phyloP scores from a whole-genome alignment of 106 monocot genomes.

The Xerophyta viscosa region DNA sequence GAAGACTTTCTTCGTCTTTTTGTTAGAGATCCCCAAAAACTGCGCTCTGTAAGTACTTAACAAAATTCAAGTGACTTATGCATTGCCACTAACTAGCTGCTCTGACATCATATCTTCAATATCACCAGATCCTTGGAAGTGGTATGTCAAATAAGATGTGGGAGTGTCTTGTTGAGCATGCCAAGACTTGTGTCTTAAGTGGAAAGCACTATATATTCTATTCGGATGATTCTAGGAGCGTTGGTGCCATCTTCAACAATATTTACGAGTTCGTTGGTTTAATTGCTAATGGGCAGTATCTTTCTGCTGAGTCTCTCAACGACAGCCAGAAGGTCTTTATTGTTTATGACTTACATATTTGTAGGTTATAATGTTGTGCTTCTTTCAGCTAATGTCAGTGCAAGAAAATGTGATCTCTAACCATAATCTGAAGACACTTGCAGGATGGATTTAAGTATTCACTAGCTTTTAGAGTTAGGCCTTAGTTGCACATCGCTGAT shows the following conservation, averaged over 20 bases:
- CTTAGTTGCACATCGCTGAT: too few species aligned
- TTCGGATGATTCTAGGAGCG: slow-evolving; percentile 58
- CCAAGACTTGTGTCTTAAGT: slow-evolving; percentile 81
- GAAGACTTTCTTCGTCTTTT: slow-evolving; percentile 86
- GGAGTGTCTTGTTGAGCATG: slow-evolving; percentile 90
- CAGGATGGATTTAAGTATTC: too few species aligned
- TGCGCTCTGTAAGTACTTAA: slow-evolving; percentile 59
- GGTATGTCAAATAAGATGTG: slow-evolving; percentile 98
- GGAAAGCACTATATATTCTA: slow-evolving; percentile 87
- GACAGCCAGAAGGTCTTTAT: slow-evolving; percentile 69
- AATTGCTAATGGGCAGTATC: slow-evolving; percentile 64
- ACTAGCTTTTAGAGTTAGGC: too few species aligned
- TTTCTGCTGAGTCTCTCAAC: slow-evolving; percentile 59
- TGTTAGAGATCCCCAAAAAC: slow-evolving; percentile 54
- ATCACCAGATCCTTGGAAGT: slow-evolving; percentile 70
- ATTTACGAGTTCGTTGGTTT: slow-evolving; percentile 87
- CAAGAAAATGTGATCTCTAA: too few species aligned
- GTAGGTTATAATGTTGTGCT: too few species aligned
- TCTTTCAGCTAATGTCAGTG: too few species aligned
- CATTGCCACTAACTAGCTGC: background rate
- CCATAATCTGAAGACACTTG: too few species aligned
- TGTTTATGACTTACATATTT: too few species aligned
- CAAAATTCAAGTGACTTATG: background rate
- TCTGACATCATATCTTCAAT: slow-evolving; percentile 1
- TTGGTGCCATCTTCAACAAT: slow-evolving; percentile 89